These are phyloP conservation scores for Claviceps capensis DNA, from an alignment of 2,329 filamentous ascomycete genomes.

Conservation along the genomic window DNA sequence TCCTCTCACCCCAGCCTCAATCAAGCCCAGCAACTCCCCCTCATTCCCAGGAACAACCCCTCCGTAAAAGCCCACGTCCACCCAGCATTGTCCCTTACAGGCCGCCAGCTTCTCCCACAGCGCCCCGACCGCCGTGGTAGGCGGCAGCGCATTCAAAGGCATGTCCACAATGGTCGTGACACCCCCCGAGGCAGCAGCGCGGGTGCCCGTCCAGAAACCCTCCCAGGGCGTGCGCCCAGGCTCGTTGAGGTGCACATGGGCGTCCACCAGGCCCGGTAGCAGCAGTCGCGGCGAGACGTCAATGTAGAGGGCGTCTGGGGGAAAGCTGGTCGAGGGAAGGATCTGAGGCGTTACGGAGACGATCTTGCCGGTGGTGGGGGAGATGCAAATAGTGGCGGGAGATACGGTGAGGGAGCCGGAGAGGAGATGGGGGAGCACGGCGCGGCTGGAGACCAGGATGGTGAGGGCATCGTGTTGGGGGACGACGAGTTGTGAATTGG, in stretches of 20 bases:
- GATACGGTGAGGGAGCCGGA: slow-evolving; percentile 50
- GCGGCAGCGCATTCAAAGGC: slow-evolving; percentile 93
- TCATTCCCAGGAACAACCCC: slow-evolving; percentile 87
- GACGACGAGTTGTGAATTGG: slow-evolving; percentile 14
- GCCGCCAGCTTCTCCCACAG: slow-evolving; percentile 78
- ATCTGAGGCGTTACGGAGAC: slow-evolving; percentile 59
- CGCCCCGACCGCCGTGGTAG: slow-evolving; percentile 76
- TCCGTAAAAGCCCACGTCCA: slow-evolving; percentile 97
- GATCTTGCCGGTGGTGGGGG: slow-evolving; percentile 70
- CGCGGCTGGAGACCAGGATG: slow-evolving; percentile 73
- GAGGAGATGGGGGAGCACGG: slow-evolving; percentile 59
- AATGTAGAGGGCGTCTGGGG: slow-evolving; percentile 56
- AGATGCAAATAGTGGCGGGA: slow-evolving; percentile 73
- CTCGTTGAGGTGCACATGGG: slow-evolving; percentile 95
- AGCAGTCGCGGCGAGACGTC: slow-evolving; percentile 78
- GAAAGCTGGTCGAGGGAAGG: slow-evolving; percentile 63
- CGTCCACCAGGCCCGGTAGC: slow-evolving; percentile 85
- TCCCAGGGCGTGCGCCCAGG: slow-evolving; percentile 97
- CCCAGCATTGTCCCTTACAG: slow-evolving; percentile 82
- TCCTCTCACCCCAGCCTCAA: slow-evolving; percentile 75
- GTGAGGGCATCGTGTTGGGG: slow-evolving; percentile 30
- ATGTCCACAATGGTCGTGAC: slow-evolving; percentile 97
- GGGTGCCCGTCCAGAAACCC: slow-evolving; percentile 88
- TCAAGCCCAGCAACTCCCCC: slow-evolving; percentile 61
- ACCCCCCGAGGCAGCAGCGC: slow-evolving; percentile 85